Evolutionary conservation across 2,329 filamentous ascomycete species (phyloP), one percentile per base, ranked within the genome.

Genomic region (Fusarium sp.): DNA sequence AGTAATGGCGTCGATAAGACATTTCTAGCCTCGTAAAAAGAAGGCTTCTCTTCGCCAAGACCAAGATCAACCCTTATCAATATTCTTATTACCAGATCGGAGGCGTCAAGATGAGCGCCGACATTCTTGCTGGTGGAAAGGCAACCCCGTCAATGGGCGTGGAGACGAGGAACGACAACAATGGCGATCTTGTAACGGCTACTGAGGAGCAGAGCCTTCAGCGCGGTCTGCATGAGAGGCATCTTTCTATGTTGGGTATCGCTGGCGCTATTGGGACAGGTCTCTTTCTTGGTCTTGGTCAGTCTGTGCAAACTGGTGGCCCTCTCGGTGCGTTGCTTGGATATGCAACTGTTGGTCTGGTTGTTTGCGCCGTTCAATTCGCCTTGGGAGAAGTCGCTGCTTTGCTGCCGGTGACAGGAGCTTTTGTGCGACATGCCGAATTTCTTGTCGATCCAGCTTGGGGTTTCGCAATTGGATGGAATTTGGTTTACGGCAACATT

Each of bases 391-490:
- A 87, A 71, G 86, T 87, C 79, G 81, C 81, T 18, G 80, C 80
- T 33, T 80, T 82, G 49, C 81, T 84, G 72, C 86, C 86, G 2
- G 83, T 87, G 29, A 82, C 79, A 49, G 86, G 85, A 69, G 84
- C 84, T 1, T 87, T 86, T 71, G 81, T 87, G 49, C 82, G 86
- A 56, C 80, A 86, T 69, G 85, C 84, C 6, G 84, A 84, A n/a
- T 79, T 85, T 60, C 86, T 84, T 78, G 85, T 87, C 7, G 86
- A 87, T 62, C 84, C 86, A 44, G 85, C 90, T 45, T 88, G 86
- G 73, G 90, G 90, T 72, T 86, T 87, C 71, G 81, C 83, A 63
- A 82, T 80, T 44, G 85, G 85, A 31, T 85, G 84, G 83, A 87
- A 86, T 61, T 84, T 87, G 73, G 86, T 86, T 70, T 80, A 87